Base-by-base conservation (phyloP, 1,284 basidiomycete genomes). In the Sphagnurus paluster region DNA sequence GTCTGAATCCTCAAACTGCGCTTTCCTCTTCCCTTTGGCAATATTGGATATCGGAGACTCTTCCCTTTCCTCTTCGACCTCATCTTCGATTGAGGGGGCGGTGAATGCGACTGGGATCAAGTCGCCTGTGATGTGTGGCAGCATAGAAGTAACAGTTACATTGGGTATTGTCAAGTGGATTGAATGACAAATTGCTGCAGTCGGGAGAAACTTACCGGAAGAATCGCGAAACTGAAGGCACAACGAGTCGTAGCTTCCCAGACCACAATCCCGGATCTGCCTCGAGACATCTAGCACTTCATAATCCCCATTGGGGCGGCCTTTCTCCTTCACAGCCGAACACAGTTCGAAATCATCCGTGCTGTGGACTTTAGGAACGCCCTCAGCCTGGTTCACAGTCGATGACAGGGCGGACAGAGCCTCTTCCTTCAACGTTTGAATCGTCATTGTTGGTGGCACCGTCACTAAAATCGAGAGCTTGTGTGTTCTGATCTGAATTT, bases 401-500 rank as follows among this genome's bases (percentile, higher is more conserved):
- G 80, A 73, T 10, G 67, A 64, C 13, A 90, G 69, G 9, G 86
- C 87, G 2, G 76, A 76, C 1, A 87, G 60, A 0, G 75, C 78
- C 37, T 87, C 82, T 24, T 69, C 63, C 62, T 90, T 90, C 36
- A 89, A 57, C 14, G 69, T 66, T 13, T 65, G 69, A 57, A 90
- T 69, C 5, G 77, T 79, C 9, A 72, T 74, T 14, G 71, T 72
- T 20, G 76, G 79, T 33, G 72, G 66, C 8, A 75, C 70, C 3
- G 81, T 78, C 48, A 84, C 64, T 55, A 84, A 72, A 54, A 87
- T 68, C 5, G 82, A 82, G 42, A 84, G 66, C 55, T 77, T 86
- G 67, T 88, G 84, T 0, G 84, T 84, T 56, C 85, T 87, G 52
- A 89, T 61, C 20, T 79, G 70, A 14, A 90, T 59, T 37, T 86